Conservation (phyloP, 331 rosid genomes). For the Pyracantha coccinea region DNA sequence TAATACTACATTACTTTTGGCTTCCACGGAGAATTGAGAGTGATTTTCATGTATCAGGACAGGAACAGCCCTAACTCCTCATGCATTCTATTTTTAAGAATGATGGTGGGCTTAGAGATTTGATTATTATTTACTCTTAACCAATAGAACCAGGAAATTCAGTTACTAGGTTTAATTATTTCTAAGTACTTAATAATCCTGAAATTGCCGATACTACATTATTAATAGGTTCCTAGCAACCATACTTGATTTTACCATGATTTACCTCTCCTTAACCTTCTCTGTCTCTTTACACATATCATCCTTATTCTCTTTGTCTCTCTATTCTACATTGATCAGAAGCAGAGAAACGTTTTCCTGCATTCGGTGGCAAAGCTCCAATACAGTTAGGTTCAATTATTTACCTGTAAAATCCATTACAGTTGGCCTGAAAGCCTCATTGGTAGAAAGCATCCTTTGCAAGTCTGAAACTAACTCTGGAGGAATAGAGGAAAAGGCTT, state of each 20-base stretch:
- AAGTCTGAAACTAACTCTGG: slow-evolving; percentile 78
- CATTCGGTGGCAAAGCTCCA: neutral
- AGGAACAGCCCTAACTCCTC: neutral
- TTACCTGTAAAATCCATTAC: slow-evolving; percentile 90
- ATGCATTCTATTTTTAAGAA: neutral
- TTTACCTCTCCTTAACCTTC: neutral
- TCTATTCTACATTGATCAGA: neutral
- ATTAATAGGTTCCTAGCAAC: neutral
- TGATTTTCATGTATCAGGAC: neutral
- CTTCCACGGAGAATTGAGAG: neutral
- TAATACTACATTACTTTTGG: neutral
- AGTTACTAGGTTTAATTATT: neutral
- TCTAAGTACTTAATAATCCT: neutral
- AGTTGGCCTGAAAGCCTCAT: slow-evolving; percentile 81
- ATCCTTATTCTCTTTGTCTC: neutral
- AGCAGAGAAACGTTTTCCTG: neutral
- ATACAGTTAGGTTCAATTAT: slow-evolving; percentile 3
- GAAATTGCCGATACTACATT: neutral
- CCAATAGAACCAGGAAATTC: neutral
- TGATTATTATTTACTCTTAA: neutral
- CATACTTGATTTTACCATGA: neutral
- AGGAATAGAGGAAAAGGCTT: slow-evolving; percentile 79
- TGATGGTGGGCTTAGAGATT: neutral
- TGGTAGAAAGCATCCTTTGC: slow-evolving; percentile 90
- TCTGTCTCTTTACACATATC: neutral